These are phyloP conservation scores for Fusarium graminum DNA, from an alignment of 2,329 filamentous ascomycete species.

Conservation along the genomic window DNA sequence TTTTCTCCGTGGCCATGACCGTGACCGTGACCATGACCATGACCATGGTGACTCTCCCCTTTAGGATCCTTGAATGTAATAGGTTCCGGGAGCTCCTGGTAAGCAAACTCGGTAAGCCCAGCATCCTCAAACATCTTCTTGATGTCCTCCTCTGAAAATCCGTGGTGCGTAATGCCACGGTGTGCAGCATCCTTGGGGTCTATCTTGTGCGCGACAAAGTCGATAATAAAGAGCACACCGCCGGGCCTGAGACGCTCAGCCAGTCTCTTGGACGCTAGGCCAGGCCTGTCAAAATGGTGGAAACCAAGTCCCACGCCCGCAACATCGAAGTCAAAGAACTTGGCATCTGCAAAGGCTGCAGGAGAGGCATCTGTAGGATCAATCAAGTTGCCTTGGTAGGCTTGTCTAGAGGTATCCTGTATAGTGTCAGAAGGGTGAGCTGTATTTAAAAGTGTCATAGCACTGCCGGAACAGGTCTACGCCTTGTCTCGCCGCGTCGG, in stretches of 20 bases:
- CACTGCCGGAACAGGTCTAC: not conserved
- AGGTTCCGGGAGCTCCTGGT: constrained; percentile 66
- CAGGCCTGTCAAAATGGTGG: constrained; percentile 77
- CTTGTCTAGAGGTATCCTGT: constrained; percentile 62
- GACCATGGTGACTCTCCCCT: constrained; percentile 11
- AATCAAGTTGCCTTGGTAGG: constrained; percentile 70
- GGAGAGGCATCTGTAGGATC: constrained; percentile 61
- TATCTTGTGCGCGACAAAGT: constrained; percentile 71
- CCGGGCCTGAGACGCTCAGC: constrained; percentile 72
- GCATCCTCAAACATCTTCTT: constrained; percentile 72
- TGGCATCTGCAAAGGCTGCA: constrained; percentile 67
- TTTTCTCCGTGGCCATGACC: constrained; percentile 20
- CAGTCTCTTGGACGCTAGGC: constrained; percentile 69
- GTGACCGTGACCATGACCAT: constrained; percentile 18
- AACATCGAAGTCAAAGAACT: constrained; percentile 78
- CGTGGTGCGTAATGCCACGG: constrained; percentile 72
- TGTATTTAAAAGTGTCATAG: not conserved
- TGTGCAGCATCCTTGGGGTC: constrained; percentile 42
- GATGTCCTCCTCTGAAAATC: constrained; percentile 73
- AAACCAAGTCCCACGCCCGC: constrained; percentile 72
- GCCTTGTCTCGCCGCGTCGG: constrained; percentile 1
- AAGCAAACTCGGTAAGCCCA: constrained; percentile 69
- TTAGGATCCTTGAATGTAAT: constrained; percentile 56
- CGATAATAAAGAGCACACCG: constrained; percentile 75
- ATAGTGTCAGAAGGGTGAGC: constrained; percentile 14